Evolutionary conservation across 73 alveolate species (phyloP), one percentile per base, ranked within the genome.

Genomic region (Stentor coeruleus): DNA sequence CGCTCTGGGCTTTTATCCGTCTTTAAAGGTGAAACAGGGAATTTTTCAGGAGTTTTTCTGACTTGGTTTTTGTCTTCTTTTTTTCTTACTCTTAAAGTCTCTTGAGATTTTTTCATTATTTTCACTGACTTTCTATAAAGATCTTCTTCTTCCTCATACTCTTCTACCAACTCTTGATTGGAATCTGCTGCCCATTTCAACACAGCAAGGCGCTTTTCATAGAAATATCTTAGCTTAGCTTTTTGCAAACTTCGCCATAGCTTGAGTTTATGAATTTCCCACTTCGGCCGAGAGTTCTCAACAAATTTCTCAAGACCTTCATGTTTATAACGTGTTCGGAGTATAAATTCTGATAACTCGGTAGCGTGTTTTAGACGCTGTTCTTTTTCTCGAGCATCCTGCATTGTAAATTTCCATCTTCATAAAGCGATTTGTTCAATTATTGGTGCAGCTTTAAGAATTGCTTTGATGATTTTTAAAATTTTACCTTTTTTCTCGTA

Each of bases 351-450:
- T 28, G 49, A 26, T 20, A 66, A 26, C 11, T 66, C 79, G 33
- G 37, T 20, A 20, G 40, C 79, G 33, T 66, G 40, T 31, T 66
- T 66, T 28, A 66, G n/a, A 20, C 79, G n/a, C 37, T 31, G 26
- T 26, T 66, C 79, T 11, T 66, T 0, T 26, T 66, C 79, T 40
- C 11, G 14, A 31, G 37, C 37, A 20, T 20, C 79, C 33, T 66
- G 79, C n/a, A 66, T 31, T 33, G n/a, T 66, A 66, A 66, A 31
- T 33, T 31, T 66, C 79, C 79, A 66, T 33, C 79, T 66, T 40
- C 79, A 66, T 28, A 66, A 66, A 11, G 40, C 79, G 39, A 33
- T 20, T 40, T 66, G 79, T 66, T 66, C 79, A 66, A 66, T 20
- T 1, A 20, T 20, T 40, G 37, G 40, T 26, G 79, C n/a, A 31